phyloP scores from a whole-genome alignment of 257 asterid species.

The Fraxinus quadrangulata region DNA sequence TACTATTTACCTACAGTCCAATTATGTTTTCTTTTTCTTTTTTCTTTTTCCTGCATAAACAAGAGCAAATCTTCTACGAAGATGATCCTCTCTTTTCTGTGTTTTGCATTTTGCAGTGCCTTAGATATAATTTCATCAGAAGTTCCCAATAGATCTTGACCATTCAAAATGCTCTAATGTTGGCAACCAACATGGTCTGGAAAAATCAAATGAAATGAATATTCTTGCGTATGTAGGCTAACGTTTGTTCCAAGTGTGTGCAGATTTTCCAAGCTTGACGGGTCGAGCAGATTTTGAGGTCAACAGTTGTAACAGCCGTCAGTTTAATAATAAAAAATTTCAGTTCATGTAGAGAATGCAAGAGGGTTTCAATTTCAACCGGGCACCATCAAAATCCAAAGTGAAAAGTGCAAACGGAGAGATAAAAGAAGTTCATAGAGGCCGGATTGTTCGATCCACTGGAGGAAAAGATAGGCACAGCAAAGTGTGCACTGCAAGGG shows the following conservation, averaged over 20 bases:
- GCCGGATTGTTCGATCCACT: constrained; percentile 34
- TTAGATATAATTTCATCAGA: neutral
- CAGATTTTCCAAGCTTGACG: neutral
- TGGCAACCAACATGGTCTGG: neutral
- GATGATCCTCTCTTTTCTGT: neutral
- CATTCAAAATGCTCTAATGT: no score
- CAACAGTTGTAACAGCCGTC: neutral
- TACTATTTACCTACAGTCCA: neutral
- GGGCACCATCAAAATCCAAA: constrained; percentile 14
- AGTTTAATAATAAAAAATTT: no score
- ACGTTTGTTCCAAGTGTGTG: neutral
- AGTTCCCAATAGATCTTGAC: neutral
- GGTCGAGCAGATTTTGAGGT: neutral
- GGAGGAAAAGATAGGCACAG: constrained; percentile 59
- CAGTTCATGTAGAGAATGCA: constrained; percentile 11
- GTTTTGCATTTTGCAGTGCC: neutral
- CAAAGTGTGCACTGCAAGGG: constrained; percentile 55
- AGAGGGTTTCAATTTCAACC: constrained; percentile 4
- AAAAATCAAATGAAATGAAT: neutral
- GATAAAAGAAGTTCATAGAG: constrained; percentile 23
- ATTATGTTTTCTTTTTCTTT: no score
- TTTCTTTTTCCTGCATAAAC: neutral
- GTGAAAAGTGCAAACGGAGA: constrained; percentile 27
- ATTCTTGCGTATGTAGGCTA: neutral
- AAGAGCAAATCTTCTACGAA: neutral